These are phyloP conservation scores for Spiromastix sp. DNA, from an alignment of 2,329 filamentous ascomycete genomes.

Conservation along the genomic window DNA sequence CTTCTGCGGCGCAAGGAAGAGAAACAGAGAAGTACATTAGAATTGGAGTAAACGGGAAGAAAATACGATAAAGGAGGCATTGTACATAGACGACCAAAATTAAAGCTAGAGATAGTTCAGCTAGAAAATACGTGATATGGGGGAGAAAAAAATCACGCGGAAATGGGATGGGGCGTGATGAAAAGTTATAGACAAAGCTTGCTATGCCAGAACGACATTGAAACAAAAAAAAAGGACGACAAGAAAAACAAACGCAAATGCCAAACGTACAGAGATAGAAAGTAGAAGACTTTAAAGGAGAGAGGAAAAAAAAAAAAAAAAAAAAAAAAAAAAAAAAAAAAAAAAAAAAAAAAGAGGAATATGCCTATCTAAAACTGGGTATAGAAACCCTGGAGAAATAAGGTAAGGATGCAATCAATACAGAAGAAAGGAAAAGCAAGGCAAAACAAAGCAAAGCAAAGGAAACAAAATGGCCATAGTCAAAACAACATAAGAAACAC, in stretches of 20 bases:
- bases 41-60: background rate
- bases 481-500: constrained; percentile 18
- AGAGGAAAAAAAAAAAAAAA: background rate
- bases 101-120: no score
- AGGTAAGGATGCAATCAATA: background rate
- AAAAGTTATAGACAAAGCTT: no score
- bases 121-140: no score
- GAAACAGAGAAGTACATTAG: background rate
- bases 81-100: background rate
- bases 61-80: background rate
- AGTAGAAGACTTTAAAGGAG: background rate
- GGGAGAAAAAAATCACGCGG: no score
- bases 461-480: constrained; percentile 11
- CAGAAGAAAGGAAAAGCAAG: constrained; percentile 1
- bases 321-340: background rate
- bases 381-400: background rate
- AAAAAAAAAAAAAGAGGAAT: constrained; percentile 8
- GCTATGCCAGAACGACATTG: constrained; percentile 1
- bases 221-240: constrained; percentile 4
- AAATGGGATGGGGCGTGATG: no score
- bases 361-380: background rate
- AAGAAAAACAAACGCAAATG: constrained; percentile 4
- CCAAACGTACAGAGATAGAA: background rate
- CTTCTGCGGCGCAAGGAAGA: background rate
- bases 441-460: constrained; percentile 12